Percentiles rank a stretch among this genome's conserved stretches.
Evolutionary conservation across 129 eudicot genomes (phyloP).

Genomic region (Ambrosia artemisiifolia): DNA sequence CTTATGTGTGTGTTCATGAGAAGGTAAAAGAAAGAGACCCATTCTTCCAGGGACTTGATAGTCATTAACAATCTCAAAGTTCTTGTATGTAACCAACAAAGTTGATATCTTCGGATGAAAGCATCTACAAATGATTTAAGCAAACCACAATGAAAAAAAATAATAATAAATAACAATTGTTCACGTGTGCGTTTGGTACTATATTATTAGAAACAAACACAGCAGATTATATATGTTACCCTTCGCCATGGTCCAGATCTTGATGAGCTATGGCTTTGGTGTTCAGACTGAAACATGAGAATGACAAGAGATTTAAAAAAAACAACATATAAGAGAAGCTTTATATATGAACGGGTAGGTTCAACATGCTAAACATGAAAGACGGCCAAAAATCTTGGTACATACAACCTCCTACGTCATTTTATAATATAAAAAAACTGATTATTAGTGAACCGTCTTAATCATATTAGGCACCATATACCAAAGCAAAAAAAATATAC

Average conservation of each 20-base stretch:
- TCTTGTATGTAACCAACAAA: conserved; percentile 88
- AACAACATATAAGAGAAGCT: conserved; percentile 5
- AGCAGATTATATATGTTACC: conserved; percentile 40
- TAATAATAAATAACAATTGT: not conserved
- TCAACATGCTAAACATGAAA: no score
- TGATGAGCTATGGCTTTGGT: conserved; percentile 46
- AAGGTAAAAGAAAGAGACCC: conserved; percentile 50
- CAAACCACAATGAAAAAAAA: not conserved
- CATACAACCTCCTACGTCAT: no score
- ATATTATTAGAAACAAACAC: conserved; percentile 1
- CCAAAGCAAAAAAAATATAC: no score
- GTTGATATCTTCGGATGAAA: conserved; percentile 78
- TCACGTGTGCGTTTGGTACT: not conserved
- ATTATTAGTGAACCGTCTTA: not conserved
- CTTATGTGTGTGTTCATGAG: not conserved
- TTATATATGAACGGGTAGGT: no score
- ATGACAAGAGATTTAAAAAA: not conserved
- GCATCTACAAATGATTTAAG: conserved; percentile 50
- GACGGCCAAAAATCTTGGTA: no score
- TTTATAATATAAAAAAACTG: no score
- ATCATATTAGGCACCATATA: no score
- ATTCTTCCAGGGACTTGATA: conserved; percentile 99
- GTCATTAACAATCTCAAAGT: conserved; percentile 92
- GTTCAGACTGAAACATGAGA: conserved; percentile 39
- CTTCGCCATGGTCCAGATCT: conserved; percentile 96